phyloP scores from a whole-genome alignment of 495 filamentous ascomycete genomes.

The Wilcoxina mikolae region DNA sequence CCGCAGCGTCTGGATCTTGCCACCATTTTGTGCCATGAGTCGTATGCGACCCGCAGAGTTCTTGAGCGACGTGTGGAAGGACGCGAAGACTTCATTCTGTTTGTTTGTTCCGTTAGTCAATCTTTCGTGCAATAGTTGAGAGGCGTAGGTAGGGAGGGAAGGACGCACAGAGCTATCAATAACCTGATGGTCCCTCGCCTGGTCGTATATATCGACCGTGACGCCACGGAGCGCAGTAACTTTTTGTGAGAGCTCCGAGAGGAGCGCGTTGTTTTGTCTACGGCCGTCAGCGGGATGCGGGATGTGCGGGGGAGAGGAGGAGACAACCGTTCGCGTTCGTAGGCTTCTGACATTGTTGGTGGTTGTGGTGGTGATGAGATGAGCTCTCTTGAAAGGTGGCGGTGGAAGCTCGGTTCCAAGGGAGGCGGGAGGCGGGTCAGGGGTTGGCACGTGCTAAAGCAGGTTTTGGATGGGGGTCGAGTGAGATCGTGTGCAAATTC shows the following conservation, averaged over 20 bases:
- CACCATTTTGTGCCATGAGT: constrained; percentile 81
- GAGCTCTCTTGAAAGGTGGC: no score
- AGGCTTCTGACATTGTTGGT: constrained; percentile 69
- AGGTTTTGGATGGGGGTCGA: no score
- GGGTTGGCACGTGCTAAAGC: no score
- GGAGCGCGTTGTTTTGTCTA: constrained; percentile 82
- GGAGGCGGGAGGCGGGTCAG: no score
- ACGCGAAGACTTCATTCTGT: constrained; percentile 22
- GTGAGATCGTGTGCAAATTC: no score
- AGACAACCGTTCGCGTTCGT: constrained; percentile 61
- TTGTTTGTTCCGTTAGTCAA: neutral
- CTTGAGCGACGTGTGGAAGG: constrained; percentile 46
- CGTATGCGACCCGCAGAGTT: constrained; percentile 73
- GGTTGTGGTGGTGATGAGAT: constrained; percentile 21
- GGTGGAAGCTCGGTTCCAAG: no score
- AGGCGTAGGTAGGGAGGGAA: neutral
- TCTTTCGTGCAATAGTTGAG: neutral
- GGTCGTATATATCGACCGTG: constrained; percentile 98
- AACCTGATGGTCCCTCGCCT: constrained; percentile 68
- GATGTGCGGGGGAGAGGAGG: neutral
- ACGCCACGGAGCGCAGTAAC: constrained; percentile 82
- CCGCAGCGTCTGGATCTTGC: constrained; percentile 80
- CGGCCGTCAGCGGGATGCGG: neutral
- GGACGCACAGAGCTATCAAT: constrained; percentile 67
- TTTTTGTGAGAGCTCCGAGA: constrained; percentile 78